Evolutionary conservation across 495 filamentous ascomycete genomes (phyloP).

Genomic region (Lasiosphaeria miniovina): DNA sequence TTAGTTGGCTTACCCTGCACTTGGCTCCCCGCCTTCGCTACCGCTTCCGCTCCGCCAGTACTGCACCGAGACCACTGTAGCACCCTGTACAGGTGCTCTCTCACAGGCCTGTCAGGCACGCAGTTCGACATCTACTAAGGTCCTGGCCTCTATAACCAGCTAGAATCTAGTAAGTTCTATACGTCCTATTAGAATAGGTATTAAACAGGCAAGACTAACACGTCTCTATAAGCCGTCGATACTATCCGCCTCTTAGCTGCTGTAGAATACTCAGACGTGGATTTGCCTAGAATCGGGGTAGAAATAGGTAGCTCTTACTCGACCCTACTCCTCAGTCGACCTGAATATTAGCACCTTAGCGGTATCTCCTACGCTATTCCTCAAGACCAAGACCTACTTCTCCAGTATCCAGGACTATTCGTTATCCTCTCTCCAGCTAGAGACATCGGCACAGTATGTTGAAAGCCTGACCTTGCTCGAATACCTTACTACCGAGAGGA

Average conservation of each 20-base stretch:
- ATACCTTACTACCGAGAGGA: slow-evolving; percentile 53
- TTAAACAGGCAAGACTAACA: neutral
- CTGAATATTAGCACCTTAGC: slow-evolving; percentile 5
- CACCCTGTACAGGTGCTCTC: too few relatives aligned
- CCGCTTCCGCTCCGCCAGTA: too few relatives aligned
- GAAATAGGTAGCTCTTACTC: slow-evolving; percentile 23
- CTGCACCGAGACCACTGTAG: too few relatives aligned
- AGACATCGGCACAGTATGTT: slow-evolving; percentile 49
- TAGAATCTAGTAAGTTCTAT: slow-evolving; percentile 14
- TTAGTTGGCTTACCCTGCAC: too few relatives aligned
- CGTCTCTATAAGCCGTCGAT: slow-evolving; percentile 21
- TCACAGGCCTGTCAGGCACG: too few relatives aligned
- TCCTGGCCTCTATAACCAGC: slow-evolving; percentile 59
- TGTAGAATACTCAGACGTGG: slow-evolving; percentile 76
- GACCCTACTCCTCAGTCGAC: slow-evolving; percentile 31
- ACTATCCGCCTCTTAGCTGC: slow-evolving; percentile 43
- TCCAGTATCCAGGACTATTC: slow-evolving; percentile 54
- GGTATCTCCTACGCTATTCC: slow-evolving; percentile 40
- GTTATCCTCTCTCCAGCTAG: slow-evolving; percentile 45
- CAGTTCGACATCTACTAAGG: too few relatives aligned
- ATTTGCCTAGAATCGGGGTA: slow-evolving; percentile 54
- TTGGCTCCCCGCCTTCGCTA: too few relatives aligned
- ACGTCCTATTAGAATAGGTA: neutral
- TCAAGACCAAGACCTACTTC: slow-evolving; percentile 58
- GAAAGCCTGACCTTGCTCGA: slow-evolving; percentile 61